These are phyloP conservation scores for Chalciporus pseudorubinellus DNA, from an alignment of 768 basidiomycete species.

Conservation along the genomic window DNA sequence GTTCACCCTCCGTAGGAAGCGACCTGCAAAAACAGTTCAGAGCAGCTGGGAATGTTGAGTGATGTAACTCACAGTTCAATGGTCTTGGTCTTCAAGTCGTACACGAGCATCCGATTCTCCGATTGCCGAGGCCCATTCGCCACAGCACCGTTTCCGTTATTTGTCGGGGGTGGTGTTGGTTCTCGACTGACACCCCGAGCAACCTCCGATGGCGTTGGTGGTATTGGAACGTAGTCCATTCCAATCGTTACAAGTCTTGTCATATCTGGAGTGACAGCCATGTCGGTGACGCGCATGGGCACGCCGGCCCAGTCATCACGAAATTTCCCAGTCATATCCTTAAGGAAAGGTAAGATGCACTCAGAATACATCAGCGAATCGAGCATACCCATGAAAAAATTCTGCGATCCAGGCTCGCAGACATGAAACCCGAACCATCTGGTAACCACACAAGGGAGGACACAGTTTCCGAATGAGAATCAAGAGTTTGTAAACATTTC, in stretches of 20 bases:
- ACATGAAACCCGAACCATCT: constrained; percentile 87
- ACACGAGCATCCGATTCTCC: constrained; percentile 71
- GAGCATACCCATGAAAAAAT: constrained; percentile 76
- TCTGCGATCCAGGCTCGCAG: constrained; percentile 81
- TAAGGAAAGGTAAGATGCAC: constrained; percentile 14
- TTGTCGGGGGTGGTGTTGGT: constrained; percentile 30
- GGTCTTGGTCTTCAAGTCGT: constrained; percentile 67
- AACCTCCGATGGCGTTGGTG: constrained; percentile 12
- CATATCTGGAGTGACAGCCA: constrained; percentile 84
- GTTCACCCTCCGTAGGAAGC: constrained; percentile 67
- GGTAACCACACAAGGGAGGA: constrained; percentile 87
- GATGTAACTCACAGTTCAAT: constrained; percentile 55
- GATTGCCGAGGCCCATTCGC: constrained; percentile 37
- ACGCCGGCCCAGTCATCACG: constrained; percentile 66
- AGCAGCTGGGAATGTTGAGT: too few species aligned
- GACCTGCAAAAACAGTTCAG: constrained; percentile 41
- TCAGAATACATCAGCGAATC: background rate
- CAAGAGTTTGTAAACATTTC: constrained; percentile 59
- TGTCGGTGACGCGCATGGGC: constrained; percentile 80
- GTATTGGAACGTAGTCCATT: constrained; percentile 44
- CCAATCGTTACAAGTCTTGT: constrained; percentile 84
- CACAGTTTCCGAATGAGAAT: constrained; percentile 78
- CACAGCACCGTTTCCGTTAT: constrained; percentile 33
- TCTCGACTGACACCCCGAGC: constrained; percentile 37
- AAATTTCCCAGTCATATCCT: constrained; percentile 77